Evolutionary conservation across 495 filamentous ascomycete species (phyloP), one percentile per base, ranked within the genome.

Genomic region (Evansstolkia leycettana): DNA sequence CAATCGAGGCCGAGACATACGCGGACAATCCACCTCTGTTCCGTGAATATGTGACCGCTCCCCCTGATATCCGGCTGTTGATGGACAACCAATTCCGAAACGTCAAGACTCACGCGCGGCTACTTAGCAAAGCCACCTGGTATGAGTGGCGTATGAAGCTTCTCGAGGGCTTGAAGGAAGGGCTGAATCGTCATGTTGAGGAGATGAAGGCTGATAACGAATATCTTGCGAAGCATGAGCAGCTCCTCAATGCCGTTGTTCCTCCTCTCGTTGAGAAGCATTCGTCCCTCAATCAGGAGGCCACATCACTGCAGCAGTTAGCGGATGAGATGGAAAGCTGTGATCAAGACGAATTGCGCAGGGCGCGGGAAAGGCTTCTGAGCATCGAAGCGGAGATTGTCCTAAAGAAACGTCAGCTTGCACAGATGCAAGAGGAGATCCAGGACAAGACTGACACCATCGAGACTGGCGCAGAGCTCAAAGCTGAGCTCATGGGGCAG

Each of bases 1-100:
- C 87, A 30, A 92, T 96, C 38, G 92, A 95, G 55, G 72, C 67
- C 0, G 83, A 90, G 41, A 92, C 84, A 0, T 78, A 77, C 40
- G 78, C 80, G 26, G 84, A 94, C 15, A 93, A 94, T 47, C 90
- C 92, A 5, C 73, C 82, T 1, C 69, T 98, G 9, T 94, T 98
- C 61, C 73, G 73, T 28, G 92, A 95, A 58, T 98, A 96, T 48
- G 73, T 89, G 34, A 75, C 73, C 0, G 88, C 89, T n/a, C 67
- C 83, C 5, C 75, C 83, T n/a, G 82, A 90, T 33, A 69, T 93
- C 41, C 81, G 79, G 45, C 54, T 73, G 1, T 69, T 90, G 31
- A 88, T 98, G 80, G 89, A 98, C 57, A 88, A 82, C 40, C 90
- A 96, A 52, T 89, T 98, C 59, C 88, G 89, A 53, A 93, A 94